Evolutionary conservation across 306 rosid genomes (phyloP).

Genomic region (Vicia sativa): DNA sequence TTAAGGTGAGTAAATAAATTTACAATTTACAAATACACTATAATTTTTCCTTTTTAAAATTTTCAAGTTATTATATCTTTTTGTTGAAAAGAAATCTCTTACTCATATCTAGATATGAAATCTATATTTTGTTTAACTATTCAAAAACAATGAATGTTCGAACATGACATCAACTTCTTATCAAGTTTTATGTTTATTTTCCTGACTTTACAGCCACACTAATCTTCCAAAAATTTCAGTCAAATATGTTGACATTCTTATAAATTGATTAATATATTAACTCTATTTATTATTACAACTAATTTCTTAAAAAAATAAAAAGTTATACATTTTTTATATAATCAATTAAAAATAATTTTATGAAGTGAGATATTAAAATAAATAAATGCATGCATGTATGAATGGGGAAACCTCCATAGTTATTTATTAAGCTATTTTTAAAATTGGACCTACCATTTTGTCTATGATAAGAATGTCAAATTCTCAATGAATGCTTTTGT

Average conservation of each 20-base stretch:
- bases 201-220: no score
- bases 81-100: not conserved
- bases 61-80: not conserved
- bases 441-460: conserved; percentile 41
- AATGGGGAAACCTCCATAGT: no score
- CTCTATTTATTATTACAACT: no score
- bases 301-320: no score
- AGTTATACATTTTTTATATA: no score
- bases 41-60: not conserved
- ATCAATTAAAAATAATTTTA: no score
- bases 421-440: not conserved
- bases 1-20: not conserved
- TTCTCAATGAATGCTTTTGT: conserved; percentile 41
- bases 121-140: not conserved
- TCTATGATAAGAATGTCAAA: conserved; percentile 47
- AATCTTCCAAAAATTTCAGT: no score
- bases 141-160: no score
- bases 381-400: not conserved
- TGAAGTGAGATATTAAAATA: not conserved
- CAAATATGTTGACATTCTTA: no score
- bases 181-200: no score
- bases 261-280: no score
- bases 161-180: no score
- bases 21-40: not conserved
- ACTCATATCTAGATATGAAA: not conserved